Conservation (phyloP, 2,329 filamentous ascomycete genomes). For the Eurotiales sp. region DNA sequence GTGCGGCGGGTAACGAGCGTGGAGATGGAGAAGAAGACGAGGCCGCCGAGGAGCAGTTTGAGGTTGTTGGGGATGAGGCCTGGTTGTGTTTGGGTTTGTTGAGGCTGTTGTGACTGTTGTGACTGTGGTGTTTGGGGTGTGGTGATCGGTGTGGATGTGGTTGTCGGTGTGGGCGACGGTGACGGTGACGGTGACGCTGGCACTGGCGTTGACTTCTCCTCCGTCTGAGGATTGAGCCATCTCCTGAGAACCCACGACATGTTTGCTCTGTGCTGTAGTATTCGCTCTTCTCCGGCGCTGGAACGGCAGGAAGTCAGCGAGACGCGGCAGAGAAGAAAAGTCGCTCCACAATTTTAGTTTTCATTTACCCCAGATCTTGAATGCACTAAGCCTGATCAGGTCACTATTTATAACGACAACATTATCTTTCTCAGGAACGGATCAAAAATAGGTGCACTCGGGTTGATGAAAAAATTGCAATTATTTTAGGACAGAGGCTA, state of each 20-base stretch:
- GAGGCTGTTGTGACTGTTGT: constrained; percentile 15
- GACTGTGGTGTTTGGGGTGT: neutral
- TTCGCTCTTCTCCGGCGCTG: neutral
- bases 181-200: neutral
- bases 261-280: neutral
- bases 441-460: no score
- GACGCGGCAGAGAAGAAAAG: neutral
- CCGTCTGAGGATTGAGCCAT: constrained; percentile 9
- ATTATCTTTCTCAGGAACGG: no score
- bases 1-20: constrained; percentile 68
- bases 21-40: constrained; percentile 70
- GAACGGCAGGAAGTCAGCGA: neutral
- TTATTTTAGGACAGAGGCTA: no score
- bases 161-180: neutral
- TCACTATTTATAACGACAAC: neutral
- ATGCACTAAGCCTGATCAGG: neutral
- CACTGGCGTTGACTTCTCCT: constrained; percentile 1
- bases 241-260: constrained; percentile 14
- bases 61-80: constrained; percentile 25
- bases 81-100: neutral
- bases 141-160: neutral
- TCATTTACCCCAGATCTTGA: neutral
- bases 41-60: constrained; percentile 67
- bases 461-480: no score
- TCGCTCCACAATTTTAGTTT: neutral